Evolutionary conservation across 768 basidiomycete species (phyloP), one percentile per base, ranked within the genome.

Genomic region (Trametes cingulata): DNA sequence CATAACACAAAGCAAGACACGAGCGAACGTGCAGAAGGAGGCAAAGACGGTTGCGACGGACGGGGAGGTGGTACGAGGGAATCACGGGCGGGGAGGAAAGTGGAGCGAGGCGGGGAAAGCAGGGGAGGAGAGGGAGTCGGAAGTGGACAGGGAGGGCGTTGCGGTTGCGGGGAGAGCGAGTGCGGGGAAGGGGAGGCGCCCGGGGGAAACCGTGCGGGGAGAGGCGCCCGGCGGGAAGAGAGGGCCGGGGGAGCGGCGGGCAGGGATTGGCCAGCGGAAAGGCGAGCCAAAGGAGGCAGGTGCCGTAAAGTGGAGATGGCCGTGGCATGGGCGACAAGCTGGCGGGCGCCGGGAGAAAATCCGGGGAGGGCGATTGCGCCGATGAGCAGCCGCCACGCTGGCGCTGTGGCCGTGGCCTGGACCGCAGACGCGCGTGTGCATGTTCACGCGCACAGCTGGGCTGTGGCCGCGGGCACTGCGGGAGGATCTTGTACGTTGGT

Each of bases 311-410:
- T 39, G 56, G 56, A 55, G 48, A 58, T 63, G 46, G 14, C 51
- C 61, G 61, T 52, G 47, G 36, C 37, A 27, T 36, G 61, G 42
- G 61, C 51, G 55, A 37, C 54, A 40, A n/a, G 53, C 10, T 22
- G 43, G 35, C 61, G 51, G 61, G 52, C 61, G 61, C 56, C 56
- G 51, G 52, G 40, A 43, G 56, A 58, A 63, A 63, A 58, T 58
- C 61, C 56, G 61, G 61, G 56, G 61, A 49, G 47, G 35, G 36
- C 48, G 20, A 49, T 63, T 60, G 50, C 48, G 35, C 61, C 61
- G 61, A 63, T 39, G 56, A 57, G 37, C 39, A 35, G 24, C 56
- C 56, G 56, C 46, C 20, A 35, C 36, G 55, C 39, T 12, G 47
- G 45, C 45, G 55, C 39, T 12, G 47, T 40, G 37, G 46, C 55